These are phyloP conservation scores for Aspergillus texensis DNA, from an alignment of 2,329 filamentous ascomycete genomes.

Conservation along the genomic window DNA sequence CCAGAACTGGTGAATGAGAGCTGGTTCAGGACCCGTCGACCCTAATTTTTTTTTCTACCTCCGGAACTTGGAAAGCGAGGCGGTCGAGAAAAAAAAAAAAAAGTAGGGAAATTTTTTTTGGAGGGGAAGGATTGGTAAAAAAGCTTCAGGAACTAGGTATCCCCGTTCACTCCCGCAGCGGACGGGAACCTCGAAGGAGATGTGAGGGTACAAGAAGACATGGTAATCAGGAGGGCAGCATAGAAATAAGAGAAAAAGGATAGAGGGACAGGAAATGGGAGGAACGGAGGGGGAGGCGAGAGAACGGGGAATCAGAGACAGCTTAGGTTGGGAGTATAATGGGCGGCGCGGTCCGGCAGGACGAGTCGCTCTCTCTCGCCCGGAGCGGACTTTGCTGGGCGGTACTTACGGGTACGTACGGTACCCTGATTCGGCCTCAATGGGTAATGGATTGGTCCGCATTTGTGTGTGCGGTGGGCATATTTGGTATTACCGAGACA, in stretches of 20 bases:
- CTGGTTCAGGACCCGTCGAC: slow-evolving; percentile 18
- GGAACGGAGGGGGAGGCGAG: slow-evolving; percentile 25
- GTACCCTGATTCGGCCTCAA: neutral
- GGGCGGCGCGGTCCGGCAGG: slow-evolving; percentile 36
- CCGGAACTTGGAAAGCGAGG: slow-evolving; percentile 20
- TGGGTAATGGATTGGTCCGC: neutral
- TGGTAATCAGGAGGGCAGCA: slow-evolving; percentile 32
- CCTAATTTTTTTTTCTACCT: slow-evolving; percentile 17
- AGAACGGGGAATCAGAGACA: slow-evolving; percentile 24
- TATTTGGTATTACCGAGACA: slow-evolving; percentile 5
- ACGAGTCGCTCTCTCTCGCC: slow-evolving; percentile 11
- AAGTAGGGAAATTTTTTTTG: slow-evolving; percentile 31
- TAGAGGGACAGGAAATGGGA: slow-evolving; percentile 19
- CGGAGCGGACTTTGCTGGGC: slow-evolving; percentile 16
- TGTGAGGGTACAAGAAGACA: slow-evolving; percentile 38
- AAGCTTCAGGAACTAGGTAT: slow-evolving; percentile 34
- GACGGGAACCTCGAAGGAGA: slow-evolving; percentile 43
- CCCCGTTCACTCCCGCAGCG: slow-evolving; percentile 49
- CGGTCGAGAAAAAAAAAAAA: slow-evolving; percentile 28
- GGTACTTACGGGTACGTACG: slow-evolving; percentile 6
- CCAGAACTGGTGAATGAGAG: slow-evolving; percentile 17
- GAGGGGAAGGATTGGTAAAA: slow-evolving; percentile 18
- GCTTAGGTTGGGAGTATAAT: slow-evolving; percentile 27
- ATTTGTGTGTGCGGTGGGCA: slow-evolving; percentile 1
- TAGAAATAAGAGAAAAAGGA: slow-evolving; percentile 27